Conservation (phyloP, 176 grass and related monocot genomes). For the Elymus sibiricus region DNA sequence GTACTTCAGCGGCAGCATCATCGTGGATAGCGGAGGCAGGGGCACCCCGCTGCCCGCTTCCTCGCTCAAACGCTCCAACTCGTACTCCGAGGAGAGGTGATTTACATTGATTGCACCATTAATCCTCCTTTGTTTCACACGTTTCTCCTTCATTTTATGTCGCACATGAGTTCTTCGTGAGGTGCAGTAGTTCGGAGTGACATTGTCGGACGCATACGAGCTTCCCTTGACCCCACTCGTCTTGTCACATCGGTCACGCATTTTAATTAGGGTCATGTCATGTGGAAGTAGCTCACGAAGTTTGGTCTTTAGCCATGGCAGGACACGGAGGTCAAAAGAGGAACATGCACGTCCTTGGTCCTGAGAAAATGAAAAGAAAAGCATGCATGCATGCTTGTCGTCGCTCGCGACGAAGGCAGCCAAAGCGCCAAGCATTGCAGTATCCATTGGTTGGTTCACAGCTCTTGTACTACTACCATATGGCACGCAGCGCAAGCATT, state of each 20-base stretch:
- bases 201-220: neutral
- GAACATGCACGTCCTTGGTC: neutral
- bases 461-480: neutral
- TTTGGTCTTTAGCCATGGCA: conserved; percentile 22
- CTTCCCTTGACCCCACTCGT: neutral
- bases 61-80: conserved; percentile 80
- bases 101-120: neutral
- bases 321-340: neutral
- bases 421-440: neutral
- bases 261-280: neutral
- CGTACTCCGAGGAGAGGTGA: conserved; percentile 93
- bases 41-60: conserved; percentile 41
- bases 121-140: neutral
- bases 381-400: neutral
- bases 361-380: neutral
- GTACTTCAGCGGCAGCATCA: conserved; percentile 99
- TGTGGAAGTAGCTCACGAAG: conserved; percentile 10
- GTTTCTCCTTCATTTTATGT: neutral
- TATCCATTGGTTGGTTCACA: neutral
- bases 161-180: neutral
- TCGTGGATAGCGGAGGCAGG: conserved; percentile 55
- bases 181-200: neutral
- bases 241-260: neutral
- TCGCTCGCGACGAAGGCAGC: neutral
- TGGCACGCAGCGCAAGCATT: neutral